A percentile compares a stretch with the other conserved stretches of the same genome.
phyloP scores from a whole-genome alignment of 2,329 filamentous ascomycete genomes.

The Paraphaeosphaeria minitans region DNA sequence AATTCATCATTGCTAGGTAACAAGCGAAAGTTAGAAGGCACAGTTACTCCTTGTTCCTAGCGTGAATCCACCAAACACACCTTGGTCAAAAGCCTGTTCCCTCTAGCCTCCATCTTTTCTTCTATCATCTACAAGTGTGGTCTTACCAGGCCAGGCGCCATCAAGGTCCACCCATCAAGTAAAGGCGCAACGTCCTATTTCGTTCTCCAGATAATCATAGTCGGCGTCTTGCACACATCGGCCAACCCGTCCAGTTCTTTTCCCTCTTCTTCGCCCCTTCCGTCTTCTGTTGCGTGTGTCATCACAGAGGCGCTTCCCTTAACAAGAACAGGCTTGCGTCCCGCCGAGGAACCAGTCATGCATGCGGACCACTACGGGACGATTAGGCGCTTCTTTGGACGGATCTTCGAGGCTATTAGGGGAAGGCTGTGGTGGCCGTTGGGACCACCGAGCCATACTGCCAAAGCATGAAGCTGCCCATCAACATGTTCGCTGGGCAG shows the following conservation, averaged over 20 bases:
- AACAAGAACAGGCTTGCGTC: no score
- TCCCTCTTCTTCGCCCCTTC: background rate
- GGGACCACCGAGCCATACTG: slow-evolving; percentile 24
- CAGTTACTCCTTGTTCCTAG: background rate
- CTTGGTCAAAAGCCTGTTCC: slow-evolving; percentile 4
- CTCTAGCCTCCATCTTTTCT: slow-evolving; percentile 5
- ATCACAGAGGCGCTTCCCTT: slow-evolving; percentile 17
- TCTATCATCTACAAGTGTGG: slow-evolving; percentile 8
- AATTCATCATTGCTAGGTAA: no score
- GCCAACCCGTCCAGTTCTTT: no score
- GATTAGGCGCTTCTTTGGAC: slow-evolving; percentile 6
- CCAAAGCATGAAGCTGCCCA: slow-evolving; percentile 25
- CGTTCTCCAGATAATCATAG: slow-evolving; percentile 4
- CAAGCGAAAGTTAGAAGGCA: background rate
- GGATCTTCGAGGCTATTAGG: slow-evolving; percentile 2
- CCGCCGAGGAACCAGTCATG: no score
- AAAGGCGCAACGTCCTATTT: slow-evolving; percentile 8
- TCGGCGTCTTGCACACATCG: slow-evolving; percentile 9
- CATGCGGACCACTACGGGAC: no score
- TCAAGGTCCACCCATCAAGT: slow-evolving; percentile 15
- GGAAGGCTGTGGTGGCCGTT: background rate
- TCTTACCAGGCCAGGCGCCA: slow-evolving; percentile 11
- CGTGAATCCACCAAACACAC: slow-evolving; percentile 13
- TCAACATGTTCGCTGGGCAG: slow-evolving; percentile 19
- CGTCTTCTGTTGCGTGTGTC: slow-evolving; percentile 12